Evolutionary conservation across 2,329 filamentous ascomycete genomes (phyloP).

Genomic region (Teratosphaeria nubilosa): DNA sequence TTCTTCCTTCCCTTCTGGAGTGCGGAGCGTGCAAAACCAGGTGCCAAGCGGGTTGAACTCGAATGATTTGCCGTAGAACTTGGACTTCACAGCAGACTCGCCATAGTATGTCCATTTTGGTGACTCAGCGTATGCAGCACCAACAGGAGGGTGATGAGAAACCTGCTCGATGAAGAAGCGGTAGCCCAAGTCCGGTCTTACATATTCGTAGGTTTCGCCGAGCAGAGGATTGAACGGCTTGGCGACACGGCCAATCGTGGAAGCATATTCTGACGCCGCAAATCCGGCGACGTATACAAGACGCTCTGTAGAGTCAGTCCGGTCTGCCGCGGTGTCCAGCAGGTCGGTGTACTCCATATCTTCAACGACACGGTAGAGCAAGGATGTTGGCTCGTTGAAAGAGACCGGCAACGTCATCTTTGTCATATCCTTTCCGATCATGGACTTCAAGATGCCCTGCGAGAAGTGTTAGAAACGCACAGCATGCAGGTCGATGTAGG

Average conservation of each 20-base stretch:
- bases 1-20: constrained; percentile 55
- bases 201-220: constrained; percentile 95
- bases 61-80: constrained; percentile 96
- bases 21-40: constrained; percentile 85
- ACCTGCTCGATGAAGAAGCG: constrained; percentile 98
- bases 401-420: constrained; percentile 98
- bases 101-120: constrained; percentile 94
- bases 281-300: constrained; percentile 93
- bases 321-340: constrained; percentile 76
- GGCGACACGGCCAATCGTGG: constrained; percentile 89
- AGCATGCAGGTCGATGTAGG: neutral
- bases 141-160: constrained; percentile 90
- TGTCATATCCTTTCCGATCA: constrained; percentile 99
- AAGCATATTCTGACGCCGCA: constrained; percentile 92
- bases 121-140: constrained; percentile 85
- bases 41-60: constrained; percentile 94
- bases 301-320: constrained; percentile 77
- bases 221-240: constrained; percentile 97
- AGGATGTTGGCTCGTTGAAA: constrained; percentile 95
- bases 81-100: constrained; percentile 88
- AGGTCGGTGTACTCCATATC: constrained; percentile 98
- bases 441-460: constrained; percentile 91
- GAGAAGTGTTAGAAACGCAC: constrained; percentile 16
- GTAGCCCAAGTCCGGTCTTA: constrained; percentile 89
- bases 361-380: constrained; percentile 88